phyloP scores from a whole-genome alignment of 805 yeast genomes.

The Schizosaccharomyces cryophilus region DNA sequence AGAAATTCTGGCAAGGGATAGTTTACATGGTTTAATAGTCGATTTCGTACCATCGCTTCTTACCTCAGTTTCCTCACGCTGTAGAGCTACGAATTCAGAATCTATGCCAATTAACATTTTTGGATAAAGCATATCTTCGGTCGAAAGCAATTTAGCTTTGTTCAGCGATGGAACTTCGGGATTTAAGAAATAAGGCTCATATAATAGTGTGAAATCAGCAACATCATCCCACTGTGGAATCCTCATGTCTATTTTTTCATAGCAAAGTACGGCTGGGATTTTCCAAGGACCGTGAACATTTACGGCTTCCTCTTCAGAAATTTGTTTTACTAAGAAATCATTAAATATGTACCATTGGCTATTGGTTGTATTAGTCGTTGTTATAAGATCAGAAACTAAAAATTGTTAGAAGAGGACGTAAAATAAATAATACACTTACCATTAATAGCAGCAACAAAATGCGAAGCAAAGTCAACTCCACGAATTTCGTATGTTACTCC shows the following conservation, averaged over 20 bases:
- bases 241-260: conserved; percentile 21
- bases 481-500: background rate
- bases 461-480: conserved; percentile 6
- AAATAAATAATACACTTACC: conserved; percentile 6
- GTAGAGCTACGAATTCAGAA: conserved; percentile 78
- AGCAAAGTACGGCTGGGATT: conserved; percentile 46
- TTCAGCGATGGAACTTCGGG: conserved; percentile 34
- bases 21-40: conserved; percentile 46
- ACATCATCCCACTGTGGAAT: background rate
- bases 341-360: conserved; percentile 60
- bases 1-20: conserved; percentile 71
- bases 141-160: conserved; percentile 22
- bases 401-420: background rate
- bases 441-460: conserved; percentile 16
- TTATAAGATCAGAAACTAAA: background rate
- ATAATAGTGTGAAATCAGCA: conserved; percentile 34
- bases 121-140: conserved; percentile 20
- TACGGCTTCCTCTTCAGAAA: conserved; percentile 55
- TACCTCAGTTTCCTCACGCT: conserved; percentile 58
- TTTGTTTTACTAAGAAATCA: conserved; percentile 63
- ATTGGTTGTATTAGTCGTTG: conserved; percentile 5
- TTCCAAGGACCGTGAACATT: conserved; percentile 60
- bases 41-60: conserved; percentile 45
- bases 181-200: conserved; percentile 22
- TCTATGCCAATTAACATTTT: conserved; percentile 59